Evolutionary conservation across 2,329 filamentous ascomycete genomes (phyloP).

Genomic region (Fusarium sp.): DNA sequence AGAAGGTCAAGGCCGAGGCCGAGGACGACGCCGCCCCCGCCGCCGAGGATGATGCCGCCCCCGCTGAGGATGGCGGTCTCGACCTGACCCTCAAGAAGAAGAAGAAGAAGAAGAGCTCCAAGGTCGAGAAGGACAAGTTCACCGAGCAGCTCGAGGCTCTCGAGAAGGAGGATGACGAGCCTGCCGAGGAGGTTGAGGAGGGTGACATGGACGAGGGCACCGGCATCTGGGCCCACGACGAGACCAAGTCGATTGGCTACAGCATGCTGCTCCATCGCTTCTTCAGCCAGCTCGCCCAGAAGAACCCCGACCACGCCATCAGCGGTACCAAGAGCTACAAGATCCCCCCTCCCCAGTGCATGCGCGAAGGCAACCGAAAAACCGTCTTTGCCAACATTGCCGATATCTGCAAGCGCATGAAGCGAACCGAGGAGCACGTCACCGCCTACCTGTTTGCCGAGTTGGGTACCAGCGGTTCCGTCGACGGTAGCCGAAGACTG

Average conservation of each 20-base stretch:
- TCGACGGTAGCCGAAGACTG: conserved; percentile 90
- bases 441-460: conserved; percentile 98
- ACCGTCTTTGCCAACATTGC: conserved; percentile 99
- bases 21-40: conserved; percentile 56
- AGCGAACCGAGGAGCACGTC: conserved; percentile 97
- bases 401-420: conserved; percentile 99
- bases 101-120: conserved; percentile 69
- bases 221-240: conserved; percentile 89
- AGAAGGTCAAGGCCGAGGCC: conserved; percentile 56
- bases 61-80: conserved; percentile 62
- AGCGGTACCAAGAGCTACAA: conserved; percentile 96
- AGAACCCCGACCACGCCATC: conserved; percentile 95
- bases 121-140: conserved; percentile 71
- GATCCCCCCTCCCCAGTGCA: conserved; percentile 97
- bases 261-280: conserved; percentile 88
- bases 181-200: conserved; percentile 61
- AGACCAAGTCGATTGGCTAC: conserved; percentile 84
- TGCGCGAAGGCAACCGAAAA: conserved; percentile 99
- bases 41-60: conserved; percentile 55
- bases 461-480: conserved; percentile 95
- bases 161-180: conserved; percentile 74
- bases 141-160: conserved; percentile 72
- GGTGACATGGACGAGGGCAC: conserved; percentile 90
- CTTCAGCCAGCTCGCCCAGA: conserved; percentile 93
- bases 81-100: conserved; percentile 83